These are phyloP conservation scores for Cicer bijugum DNA, from an alignment of 306 rosid species.

Conservation along the genomic window DNA sequence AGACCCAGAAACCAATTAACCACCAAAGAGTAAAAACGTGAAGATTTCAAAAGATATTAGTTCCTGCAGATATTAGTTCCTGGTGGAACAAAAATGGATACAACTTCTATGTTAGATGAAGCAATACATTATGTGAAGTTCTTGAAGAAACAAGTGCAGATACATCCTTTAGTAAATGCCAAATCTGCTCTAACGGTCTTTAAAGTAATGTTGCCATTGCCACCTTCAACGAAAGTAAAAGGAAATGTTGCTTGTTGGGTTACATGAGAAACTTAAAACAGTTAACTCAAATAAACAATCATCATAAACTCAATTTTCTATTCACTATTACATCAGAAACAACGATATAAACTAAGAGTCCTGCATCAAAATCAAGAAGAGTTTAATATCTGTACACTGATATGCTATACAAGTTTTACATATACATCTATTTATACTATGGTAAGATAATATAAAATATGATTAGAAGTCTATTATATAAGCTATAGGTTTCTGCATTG, in stretches of 20 bases:
- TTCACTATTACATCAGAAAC: neutral
- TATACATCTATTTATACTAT: neutral
- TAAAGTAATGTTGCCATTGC: conserved; percentile 67
- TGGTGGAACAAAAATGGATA: conserved; percentile 94
- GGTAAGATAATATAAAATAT: neutral
- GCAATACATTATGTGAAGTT: conserved; percentile 92
- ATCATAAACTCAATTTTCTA: neutral
- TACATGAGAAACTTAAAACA: conserved; percentile 9
- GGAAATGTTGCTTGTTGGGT: conserved; percentile 41
- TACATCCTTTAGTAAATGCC: conserved; percentile 70
- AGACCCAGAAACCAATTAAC: conserved; percentile 76
- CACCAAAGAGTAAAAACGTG: conserved; percentile 81
- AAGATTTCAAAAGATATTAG: conserved; percentile 84
- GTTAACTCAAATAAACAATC: neutral
- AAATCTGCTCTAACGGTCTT: conserved; percentile 57
- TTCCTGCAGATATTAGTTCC: too few species aligned
- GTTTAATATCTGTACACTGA: neutral
- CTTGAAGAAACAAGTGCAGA: conserved; percentile 82
- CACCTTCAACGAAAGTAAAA: conserved; percentile 59
- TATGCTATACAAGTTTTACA: neutral
- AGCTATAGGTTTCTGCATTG: neutral
- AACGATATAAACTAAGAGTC: conserved; percentile 6
- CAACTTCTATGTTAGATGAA: conserved; percentile 93
- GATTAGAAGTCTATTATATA: neutral
- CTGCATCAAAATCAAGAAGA: neutral